phyloP scores from a whole-genome alignment of 306 rosid genomes.

The Glycine soja region DNA sequence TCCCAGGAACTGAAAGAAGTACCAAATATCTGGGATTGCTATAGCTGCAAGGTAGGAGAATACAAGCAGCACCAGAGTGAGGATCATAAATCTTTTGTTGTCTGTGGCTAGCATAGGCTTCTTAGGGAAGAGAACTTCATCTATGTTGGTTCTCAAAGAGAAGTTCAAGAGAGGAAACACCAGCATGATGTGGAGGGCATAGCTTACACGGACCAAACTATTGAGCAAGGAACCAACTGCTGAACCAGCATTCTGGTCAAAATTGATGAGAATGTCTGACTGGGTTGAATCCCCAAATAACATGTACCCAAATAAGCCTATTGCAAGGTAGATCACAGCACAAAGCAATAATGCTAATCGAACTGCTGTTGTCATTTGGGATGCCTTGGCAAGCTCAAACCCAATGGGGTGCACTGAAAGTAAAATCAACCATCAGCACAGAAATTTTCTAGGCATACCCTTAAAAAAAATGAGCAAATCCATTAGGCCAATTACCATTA shows the following conservation, averaged over 20 bases:
- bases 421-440: conserved; percentile 38
- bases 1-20: conserved; percentile 86
- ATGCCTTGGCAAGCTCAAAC: conserved; percentile 74
- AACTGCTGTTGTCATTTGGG: conserved; percentile 76
- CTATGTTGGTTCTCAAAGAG: conserved; percentile 81
- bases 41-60: conserved; percentile 82
- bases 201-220: conserved; percentile 76
- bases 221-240: conserved; percentile 69
- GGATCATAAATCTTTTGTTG: conserved; percentile 70
- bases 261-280: conserved; percentile 83
- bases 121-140: conserved; percentile 77
- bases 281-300: conserved; percentile 84
- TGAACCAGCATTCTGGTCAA: conserved; percentile 68
- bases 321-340: conserved; percentile 67
- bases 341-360: conserved; percentile 76
- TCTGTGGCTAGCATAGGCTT: conserved; percentile 64
- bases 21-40: conserved; percentile 90
- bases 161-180: conserved; percentile 88
- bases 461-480: not conserved
- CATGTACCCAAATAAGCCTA: conserved; percentile 88
- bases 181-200: conserved; percentile 85
- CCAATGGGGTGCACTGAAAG: conserved; percentile 92
- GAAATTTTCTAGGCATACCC: not conserved
- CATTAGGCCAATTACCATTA: conserved; percentile 58
- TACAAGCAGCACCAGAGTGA: conserved; percentile 61